phyloP scores from a whole-genome alignment of 1,284 basidiomycete species.

The Papiliotrema fonsecae region DNA sequence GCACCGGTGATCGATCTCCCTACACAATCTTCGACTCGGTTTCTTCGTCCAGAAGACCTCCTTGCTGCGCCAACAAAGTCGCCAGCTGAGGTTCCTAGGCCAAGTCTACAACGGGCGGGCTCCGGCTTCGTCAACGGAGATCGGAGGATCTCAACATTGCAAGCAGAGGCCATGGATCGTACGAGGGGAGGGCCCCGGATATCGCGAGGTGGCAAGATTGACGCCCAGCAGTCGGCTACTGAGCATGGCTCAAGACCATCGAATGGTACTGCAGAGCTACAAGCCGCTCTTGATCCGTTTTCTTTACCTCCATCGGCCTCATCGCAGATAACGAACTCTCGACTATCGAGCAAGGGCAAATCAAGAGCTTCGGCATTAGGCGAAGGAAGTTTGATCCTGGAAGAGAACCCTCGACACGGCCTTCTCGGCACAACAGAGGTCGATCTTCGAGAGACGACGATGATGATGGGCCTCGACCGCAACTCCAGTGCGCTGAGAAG shows the following conservation, averaged over 20 bases:
- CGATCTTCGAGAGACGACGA: slow-evolving; percentile 47
- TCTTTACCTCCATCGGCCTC: slow-evolving; percentile 60
- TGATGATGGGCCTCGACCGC: slow-evolving; percentile 43
- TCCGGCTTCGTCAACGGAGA: slow-evolving; percentile 21
- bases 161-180: slow-evolving; percentile 31
- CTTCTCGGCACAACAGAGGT: slow-evolving; percentile 42
- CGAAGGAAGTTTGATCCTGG: too few relatives aligned
- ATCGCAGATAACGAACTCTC: slow-evolving; percentile 18
- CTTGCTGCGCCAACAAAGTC: too few relatives aligned
- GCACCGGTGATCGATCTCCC: not conserved
- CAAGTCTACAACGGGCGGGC: slow-evolving; percentile 23
- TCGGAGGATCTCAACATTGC: slow-evolving; percentile 12
- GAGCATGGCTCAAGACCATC: not conserved
- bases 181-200: slow-evolving; percentile 27
- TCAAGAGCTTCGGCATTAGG: slow-evolving; percentile 26
- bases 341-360: not conserved
- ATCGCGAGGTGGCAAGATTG: slow-evolving; percentile 18
- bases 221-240: not conserved
- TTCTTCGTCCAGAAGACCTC: too few relatives aligned
- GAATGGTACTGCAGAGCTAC: slow-evolving; percentile 21
- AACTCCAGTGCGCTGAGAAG: slow-evolving; percentile 28
- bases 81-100: too few relatives aligned
- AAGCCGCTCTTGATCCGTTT: slow-evolving; percentile 44
- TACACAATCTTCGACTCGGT: slow-evolving; percentile 4
- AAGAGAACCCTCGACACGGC: too few relatives aligned